Conservation (phyloP, 169 alveolate genomes). For the Blepharisma undulans region DNA sequence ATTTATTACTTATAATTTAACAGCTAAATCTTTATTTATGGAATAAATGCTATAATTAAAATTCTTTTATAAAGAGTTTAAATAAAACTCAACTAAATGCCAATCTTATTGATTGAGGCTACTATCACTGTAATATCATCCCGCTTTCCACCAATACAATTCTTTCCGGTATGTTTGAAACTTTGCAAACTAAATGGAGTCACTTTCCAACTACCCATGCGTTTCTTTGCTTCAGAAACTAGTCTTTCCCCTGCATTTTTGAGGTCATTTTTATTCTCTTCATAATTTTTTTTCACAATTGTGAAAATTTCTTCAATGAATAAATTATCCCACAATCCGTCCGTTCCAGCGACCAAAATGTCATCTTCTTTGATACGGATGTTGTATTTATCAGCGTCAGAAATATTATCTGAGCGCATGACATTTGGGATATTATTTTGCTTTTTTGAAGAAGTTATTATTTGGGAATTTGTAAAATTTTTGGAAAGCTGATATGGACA, state of each 20-base stretch:
- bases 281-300: not conserved
- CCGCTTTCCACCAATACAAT: not conserved
- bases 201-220: not conserved
- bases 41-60: too few species aligned
- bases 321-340: constrained; percentile 27
- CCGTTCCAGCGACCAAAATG: not conserved
- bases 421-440: not conserved
- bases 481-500: not conserved
- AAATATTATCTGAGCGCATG: not conserved
- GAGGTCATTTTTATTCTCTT: not conserved
- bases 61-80: too few species aligned
- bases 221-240: not conserved
- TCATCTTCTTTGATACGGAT: not conserved
- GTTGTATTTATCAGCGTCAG: not conserved
- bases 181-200: not conserved
- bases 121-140: constrained; percentile 11
- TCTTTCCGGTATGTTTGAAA: not conserved
- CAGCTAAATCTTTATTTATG: too few species aligned
- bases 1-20: too few species aligned
- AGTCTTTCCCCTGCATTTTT: not conserved
- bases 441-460: too few species aligned
- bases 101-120: not conserved
- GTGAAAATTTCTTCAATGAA: not conserved
- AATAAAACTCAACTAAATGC: too few species aligned
- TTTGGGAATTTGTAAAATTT: too few species aligned